Evolutionary conservation across 140 eudicot genomes (phyloP).

Genomic region (Senecio squalidus): DNA sequence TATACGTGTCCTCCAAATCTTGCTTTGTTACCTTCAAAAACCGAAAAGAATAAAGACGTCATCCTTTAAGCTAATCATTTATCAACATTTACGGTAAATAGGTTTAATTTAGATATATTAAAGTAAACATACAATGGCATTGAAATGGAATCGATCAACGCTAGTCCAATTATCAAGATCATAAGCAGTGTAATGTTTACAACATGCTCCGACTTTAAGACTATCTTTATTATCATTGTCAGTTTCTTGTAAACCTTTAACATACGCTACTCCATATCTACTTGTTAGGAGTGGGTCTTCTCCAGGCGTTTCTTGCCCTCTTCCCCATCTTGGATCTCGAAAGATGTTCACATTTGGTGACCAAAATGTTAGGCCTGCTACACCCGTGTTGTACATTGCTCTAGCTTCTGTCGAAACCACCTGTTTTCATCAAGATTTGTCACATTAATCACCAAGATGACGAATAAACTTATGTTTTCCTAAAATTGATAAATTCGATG

Average conservation of each 20-base stretch:
- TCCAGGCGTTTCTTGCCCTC: slow-evolving; percentile 96
- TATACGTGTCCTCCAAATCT: slow-evolving; percentile 77
- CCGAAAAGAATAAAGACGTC: background rate
- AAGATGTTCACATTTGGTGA: slow-evolving; percentile 81
- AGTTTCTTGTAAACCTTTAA: slow-evolving; percentile 62
- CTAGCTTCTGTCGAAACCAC: slow-evolving; percentile 80
- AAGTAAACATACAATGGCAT: slow-evolving; percentile 47
- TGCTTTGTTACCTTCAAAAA: slow-evolving; percentile 58
- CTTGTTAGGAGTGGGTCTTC: slow-evolving; percentile 75
- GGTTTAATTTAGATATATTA: background rate
- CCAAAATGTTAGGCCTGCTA: slow-evolving; percentile 88
- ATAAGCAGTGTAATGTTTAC: slow-evolving; percentile 88
- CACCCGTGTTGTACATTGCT: slow-evolving; percentile 79
- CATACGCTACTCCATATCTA: slow-evolving; percentile 52
- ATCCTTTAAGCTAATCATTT: too few species aligned
- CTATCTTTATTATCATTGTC: slow-evolving; percentile 47
- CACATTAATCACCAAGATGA: too few species aligned
- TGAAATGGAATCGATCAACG: slow-evolving; percentile 56
- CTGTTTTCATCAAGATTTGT: slow-evolving; percentile 14
- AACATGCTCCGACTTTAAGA: slow-evolving; percentile 85
- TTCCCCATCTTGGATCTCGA: slow-evolving; percentile 94
- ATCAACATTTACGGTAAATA: too few species aligned
- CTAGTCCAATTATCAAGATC: slow-evolving; percentile 91
- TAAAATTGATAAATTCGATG: too few species aligned
- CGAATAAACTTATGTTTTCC: too few species aligned